Conservation (phyloP, 148 eudicot species). For the Polygonum aviculare region DNA sequence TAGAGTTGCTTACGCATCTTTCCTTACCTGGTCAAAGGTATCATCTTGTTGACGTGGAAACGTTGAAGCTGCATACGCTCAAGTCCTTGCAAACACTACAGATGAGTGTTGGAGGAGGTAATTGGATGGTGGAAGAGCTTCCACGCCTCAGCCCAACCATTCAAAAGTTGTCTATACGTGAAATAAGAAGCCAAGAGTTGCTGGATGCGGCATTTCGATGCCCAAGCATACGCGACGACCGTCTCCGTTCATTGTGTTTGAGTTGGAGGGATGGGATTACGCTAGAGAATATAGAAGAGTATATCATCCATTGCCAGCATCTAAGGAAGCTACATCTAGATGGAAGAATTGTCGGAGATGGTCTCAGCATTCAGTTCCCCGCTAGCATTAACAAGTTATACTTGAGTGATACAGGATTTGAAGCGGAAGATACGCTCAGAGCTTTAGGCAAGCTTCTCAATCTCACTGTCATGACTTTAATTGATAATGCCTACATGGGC, state of each 20-base stretch:
- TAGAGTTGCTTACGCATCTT: background rate
- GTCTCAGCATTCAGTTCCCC: too few relatives aligned
- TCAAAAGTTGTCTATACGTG: conserved; percentile 14
- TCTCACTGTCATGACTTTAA: too few relatives aligned
- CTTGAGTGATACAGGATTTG: too few relatives aligned
- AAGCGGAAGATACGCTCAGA: too few relatives aligned
- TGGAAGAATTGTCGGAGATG: too few relatives aligned
- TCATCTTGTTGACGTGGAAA: background rate
- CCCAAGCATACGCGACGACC: conserved; percentile 2
- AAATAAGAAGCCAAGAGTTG: conserved; percentile 17
- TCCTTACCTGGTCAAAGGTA: background rate
- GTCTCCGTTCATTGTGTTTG: conserved; percentile 16
- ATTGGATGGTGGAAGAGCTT: conserved; percentile 24
- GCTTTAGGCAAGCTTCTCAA: too few relatives aligned
- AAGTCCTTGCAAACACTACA: conserved; percentile 12
- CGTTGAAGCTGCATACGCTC: conserved; percentile 13
- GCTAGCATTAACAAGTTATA: too few relatives aligned
- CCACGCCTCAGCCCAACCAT: conserved; percentile 2
- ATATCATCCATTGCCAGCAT: background rate
- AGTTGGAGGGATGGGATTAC: conserved; percentile 3
- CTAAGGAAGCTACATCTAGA: background rate
- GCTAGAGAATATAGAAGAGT: background rate
- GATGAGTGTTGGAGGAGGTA: conserved; percentile 22
- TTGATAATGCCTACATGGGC: too few relatives aligned
- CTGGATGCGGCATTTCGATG: conserved; percentile 10